Conservation (phyloP, 306 rosid genomes). For the Malus sieversii region DNA sequence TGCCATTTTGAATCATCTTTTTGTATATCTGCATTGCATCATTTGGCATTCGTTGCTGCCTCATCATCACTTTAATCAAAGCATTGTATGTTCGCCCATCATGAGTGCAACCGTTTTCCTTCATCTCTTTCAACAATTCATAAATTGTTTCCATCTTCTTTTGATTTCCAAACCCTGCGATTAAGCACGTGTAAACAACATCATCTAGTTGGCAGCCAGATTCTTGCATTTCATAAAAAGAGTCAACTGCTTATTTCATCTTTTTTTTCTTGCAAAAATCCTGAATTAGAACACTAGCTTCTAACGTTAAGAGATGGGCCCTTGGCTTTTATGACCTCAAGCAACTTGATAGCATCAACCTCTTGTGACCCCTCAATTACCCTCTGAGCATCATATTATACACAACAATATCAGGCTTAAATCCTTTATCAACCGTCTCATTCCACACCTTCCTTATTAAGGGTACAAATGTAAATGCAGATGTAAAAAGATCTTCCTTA, state of each 20-base stretch:
- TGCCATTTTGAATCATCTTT: slow-evolving; percentile 60
- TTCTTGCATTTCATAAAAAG: slow-evolving; percentile 52
- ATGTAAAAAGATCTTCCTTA: too few species aligned
- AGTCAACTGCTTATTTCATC: slow-evolving; percentile 61
- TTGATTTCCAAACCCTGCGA: slow-evolving; percentile 77
- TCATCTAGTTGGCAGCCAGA: slow-evolving; percentile 55
- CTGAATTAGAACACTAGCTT: slow-evolving; percentile 60
- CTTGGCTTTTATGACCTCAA: slow-evolving; percentile 82
- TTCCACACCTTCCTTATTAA: slow-evolving; percentile 70
- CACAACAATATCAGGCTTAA: slow-evolving; percentile 68
- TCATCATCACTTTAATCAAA: slow-evolving; percentile 68
- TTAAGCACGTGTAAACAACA: slow-evolving; percentile 67
- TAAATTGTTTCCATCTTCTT: slow-evolving; percentile 62
- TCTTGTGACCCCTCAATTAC: slow-evolving; percentile 58
- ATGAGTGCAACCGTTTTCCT: slow-evolving; percentile 48
- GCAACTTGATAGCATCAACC: slow-evolving; percentile 75
- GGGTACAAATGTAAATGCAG: too few species aligned
- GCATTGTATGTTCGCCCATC: slow-evolving; percentile 74
- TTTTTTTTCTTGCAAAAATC: slow-evolving; percentile 60
- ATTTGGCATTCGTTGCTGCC: slow-evolving; percentile 66
- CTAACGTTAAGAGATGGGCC: slow-evolving; percentile 64
- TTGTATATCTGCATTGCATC: slow-evolving; percentile 64
- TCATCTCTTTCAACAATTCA: slow-evolving; percentile 57
- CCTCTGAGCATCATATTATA: slow-evolving; percentile 82
- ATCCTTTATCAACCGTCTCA: slow-evolving; percentile 74